Conservation (phyloP, 495 filamentous ascomycete species). For the Polyplosphaeria fusca region DNA sequence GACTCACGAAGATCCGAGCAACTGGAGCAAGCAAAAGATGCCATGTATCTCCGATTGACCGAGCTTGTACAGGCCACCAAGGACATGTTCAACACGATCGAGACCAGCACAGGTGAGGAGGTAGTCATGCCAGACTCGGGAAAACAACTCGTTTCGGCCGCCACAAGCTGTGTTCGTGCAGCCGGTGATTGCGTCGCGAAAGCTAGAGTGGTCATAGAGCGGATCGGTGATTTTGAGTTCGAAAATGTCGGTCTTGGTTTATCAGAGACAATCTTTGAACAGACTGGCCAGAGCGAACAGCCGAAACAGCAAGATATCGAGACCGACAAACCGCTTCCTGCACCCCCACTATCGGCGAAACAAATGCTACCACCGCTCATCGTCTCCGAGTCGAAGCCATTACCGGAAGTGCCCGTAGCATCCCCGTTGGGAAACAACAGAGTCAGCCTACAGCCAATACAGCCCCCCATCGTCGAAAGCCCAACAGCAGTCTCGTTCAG, state of each 20-base stretch:
- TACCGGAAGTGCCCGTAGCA: conserved; percentile 33
- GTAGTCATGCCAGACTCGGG: conserved; percentile 79
- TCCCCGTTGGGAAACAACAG: conserved; percentile 22
- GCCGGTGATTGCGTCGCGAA: conserved; percentile 88
- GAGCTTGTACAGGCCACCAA: conserved; percentile 76
- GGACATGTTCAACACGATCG: conserved; percentile 65
- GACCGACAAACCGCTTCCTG: conserved; percentile 35
- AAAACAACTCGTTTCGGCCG: conserved; percentile 70
- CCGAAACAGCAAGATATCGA: conserved; percentile 12
- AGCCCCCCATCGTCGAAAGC: conserved; percentile 33
- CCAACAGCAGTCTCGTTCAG: conserved; percentile 32
- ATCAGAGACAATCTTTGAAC: conserved; percentile 36
- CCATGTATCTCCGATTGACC: conserved; percentile 75
- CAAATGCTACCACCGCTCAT: conserved; percentile 30
- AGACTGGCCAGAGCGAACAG: conserved; percentile 1
- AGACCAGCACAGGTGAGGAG: conserved; percentile 62
- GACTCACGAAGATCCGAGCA: conserved; percentile 61
- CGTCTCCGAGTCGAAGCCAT: conserved; percentile 36
- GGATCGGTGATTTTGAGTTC: conserved; percentile 91
- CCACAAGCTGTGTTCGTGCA: conserved; percentile 83
- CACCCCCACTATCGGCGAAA: conserved; percentile 22
- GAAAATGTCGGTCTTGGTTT: conserved; percentile 45
- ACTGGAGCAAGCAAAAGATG: conserved; percentile 66
- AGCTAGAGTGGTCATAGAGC: conserved; percentile 78
- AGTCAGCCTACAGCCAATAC: conserved; percentile 14